Base-by-base conservation (phyloP, 1,284 basidiomycete species). In the Austroboletus novae-zelandiae region DNA sequence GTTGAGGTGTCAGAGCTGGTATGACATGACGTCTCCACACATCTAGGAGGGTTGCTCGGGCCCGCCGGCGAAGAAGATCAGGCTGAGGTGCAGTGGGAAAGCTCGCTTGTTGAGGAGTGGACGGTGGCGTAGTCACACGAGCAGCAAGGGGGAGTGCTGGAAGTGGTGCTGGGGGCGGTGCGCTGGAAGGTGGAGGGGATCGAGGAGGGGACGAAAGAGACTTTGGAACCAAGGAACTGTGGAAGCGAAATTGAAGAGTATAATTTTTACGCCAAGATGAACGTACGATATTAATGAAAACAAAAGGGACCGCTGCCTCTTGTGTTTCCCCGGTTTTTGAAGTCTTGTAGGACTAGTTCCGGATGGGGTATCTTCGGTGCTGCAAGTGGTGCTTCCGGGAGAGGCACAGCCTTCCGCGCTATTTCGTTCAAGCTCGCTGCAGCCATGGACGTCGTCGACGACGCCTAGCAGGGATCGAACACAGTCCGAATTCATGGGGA, bases 1-100 rank as follows among this genome's bases (percentile, higher is more conserved):
- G 57, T 20, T 66, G 62, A 37, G 52, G 49, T 39, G 53, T 66
- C 55, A 80, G 25, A 27, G 25, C 25, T 27, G 25, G 25, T 27
- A 27, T 27, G 70, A 91, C 80, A 62, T 83, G 79, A 18, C 77
- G 77, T 17, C 89, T 78, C 65, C 85, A 92, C 4, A 83, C 77
- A 61, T 94, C 89, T 14, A 92, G 79, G 11, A 94, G 77, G 4
- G 79, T 71, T 9, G 89, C 86, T 31, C 90, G 84, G 3, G 90
- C 90, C 51, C 80, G 78, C 45, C 79, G 74, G 29, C 89, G 81
- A 50, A 89, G 77, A 34, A 74, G 60, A 5, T 57, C 45, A 11
- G 61, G 60, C n/a, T 67, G 64, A 39, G 47, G 66, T 54, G 25
- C 6, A 27, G 46, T 69, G 49, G 61, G 45, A 61, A 56, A 29